A percentile compares a stretch with the other conserved stretches of the same genome.
These are phyloP conservation scores for Fraxinus paxiana DNA, from an alignment of 305 asterid species.

Conservation along the genomic window DNA sequence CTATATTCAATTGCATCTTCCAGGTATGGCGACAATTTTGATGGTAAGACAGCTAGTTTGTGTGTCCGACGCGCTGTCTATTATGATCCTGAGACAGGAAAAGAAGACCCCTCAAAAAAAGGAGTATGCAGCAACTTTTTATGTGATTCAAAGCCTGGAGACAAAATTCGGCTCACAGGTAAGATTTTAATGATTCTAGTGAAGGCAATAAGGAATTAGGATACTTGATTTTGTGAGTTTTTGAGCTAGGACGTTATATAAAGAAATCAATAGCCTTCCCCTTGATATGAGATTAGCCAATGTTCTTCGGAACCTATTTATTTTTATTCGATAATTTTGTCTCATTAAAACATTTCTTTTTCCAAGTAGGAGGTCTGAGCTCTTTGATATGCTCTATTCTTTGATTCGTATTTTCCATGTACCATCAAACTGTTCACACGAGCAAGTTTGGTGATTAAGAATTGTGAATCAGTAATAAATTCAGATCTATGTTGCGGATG, in stretches of 20 bases:
- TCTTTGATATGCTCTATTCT: neutral
- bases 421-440: neutral
- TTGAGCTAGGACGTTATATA: neutral
- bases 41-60: constrained; percentile 85
- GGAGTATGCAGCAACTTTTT: constrained; percentile 90
- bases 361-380: neutral
- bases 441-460: neutral
- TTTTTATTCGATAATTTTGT: neutral
- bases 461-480: neutral
- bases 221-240: neutral
- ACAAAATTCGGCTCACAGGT: constrained; percentile 81
- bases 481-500: neutral
- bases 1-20: constrained; percentile 91
- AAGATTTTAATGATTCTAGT: constrained; percentile 6
- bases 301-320: neutral
- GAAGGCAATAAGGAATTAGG: neutral
- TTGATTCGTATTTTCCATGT: neutral
- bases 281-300: neutral
- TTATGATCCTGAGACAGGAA: constrained; percentile 86
- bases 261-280: neutral
- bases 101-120: constrained; percentile 77
- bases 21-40: constrained; percentile 84
- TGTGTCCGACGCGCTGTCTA: constrained; percentile 94
- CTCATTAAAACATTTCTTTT: neutral
- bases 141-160: constrained; percentile 84